A percentile compares a stretch with the other conserved stretches of the same genome.
Evolutionary conservation across 2,329 filamentous ascomycete species (phyloP).

Genomic region (Colletotrichum chrysophilum): DNA sequence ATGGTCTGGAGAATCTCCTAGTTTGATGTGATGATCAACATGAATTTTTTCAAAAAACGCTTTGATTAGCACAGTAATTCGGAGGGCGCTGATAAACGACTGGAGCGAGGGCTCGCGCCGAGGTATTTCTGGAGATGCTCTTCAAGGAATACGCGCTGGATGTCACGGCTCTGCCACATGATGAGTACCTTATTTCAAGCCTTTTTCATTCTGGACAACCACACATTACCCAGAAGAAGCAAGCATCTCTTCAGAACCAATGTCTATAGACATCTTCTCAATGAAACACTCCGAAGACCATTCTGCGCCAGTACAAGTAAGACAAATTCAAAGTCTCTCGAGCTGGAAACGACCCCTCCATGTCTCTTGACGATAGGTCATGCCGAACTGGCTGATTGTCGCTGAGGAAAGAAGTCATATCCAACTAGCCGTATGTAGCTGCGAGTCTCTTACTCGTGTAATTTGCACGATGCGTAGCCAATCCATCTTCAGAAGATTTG

Average conservation of each 20-base stretch:
- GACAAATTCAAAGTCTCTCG: neutral
- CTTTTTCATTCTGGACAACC: neutral
- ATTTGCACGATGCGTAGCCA: neutral
- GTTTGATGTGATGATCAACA: neutral
- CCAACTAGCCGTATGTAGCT: neutral
- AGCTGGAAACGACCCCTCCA: neutral
- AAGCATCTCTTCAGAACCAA: neutral
- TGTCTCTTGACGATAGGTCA: neutral
- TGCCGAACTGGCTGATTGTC: neutral
- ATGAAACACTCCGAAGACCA: neutral
- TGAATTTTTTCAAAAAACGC: neutral
- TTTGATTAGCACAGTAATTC: neutral
- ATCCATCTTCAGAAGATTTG: neutral
- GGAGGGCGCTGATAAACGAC: neutral
- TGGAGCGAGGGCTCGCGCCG: neutral
- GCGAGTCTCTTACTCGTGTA: neutral
- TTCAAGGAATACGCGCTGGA: neutral
- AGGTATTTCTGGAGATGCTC: neutral
- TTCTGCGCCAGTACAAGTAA: neutral
- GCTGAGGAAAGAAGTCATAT: neutral
- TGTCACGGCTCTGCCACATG: neutral
- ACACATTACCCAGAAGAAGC: neutral
- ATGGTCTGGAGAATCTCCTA: neutral
- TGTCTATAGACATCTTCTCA: neutral
- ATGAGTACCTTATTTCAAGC: neutral